Percentiles rank a stretch among this genome's conserved stretches.
Evolutionary conservation across 1,139 yeast genomes (phyloP).

Genomic region (Wickerhamomyces sp.): DNA sequence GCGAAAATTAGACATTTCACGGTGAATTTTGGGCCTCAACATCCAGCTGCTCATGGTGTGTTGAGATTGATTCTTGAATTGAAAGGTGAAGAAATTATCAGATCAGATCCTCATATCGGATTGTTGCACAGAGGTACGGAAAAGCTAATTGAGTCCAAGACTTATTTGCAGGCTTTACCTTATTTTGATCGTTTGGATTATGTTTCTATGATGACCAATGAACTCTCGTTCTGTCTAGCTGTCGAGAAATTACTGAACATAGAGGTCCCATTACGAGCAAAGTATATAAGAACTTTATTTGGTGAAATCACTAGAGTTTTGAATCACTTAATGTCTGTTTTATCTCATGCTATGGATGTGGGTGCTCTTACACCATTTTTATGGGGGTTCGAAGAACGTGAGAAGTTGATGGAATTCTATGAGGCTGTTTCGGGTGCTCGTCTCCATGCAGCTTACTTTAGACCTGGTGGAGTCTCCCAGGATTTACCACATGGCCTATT

Average conservation of each 20-base stretch:
- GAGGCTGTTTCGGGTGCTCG: conserved; percentile 92
- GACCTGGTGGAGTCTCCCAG: conserved; percentile 93
- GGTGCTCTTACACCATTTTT: conserved; percentile 92
- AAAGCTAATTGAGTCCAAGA: conserved; percentile 79
- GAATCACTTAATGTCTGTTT: conserved; percentile 83
- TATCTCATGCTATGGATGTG: conserved; percentile 91
- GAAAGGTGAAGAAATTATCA: conserved; percentile 83
- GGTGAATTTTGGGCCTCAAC: conserved; percentile 89
- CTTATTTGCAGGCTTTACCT: conserved; percentile 83
- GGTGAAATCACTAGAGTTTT: conserved; percentile 84
- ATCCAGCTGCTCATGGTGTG: conserved; percentile 95
- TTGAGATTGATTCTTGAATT: conserved; percentile 80
- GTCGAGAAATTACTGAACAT: conserved; percentile 82
- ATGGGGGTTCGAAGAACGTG: conserved; percentile 95
- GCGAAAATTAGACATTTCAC: conserved; percentile 80
- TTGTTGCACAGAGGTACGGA: conserved; percentile 87
- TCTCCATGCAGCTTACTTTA: conserved; percentile 80
- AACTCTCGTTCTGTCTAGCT: conserved; percentile 79
- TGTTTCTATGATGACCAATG: conserved; percentile 92
- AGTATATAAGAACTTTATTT: conserved; percentile 80
- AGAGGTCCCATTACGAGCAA: conserved; percentile 80
- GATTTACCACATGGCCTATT: conserved; percentile 82
- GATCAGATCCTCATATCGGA: conserved; percentile 89
- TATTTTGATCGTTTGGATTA: conserved; percentile 87
- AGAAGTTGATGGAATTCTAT: conserved; percentile 88